A percentile compares a stretch with the other conserved stretches of the same genome.
Conservation (phyloP, 352 stramenopile species). For the Globisporangium abappressorium region DNA sequence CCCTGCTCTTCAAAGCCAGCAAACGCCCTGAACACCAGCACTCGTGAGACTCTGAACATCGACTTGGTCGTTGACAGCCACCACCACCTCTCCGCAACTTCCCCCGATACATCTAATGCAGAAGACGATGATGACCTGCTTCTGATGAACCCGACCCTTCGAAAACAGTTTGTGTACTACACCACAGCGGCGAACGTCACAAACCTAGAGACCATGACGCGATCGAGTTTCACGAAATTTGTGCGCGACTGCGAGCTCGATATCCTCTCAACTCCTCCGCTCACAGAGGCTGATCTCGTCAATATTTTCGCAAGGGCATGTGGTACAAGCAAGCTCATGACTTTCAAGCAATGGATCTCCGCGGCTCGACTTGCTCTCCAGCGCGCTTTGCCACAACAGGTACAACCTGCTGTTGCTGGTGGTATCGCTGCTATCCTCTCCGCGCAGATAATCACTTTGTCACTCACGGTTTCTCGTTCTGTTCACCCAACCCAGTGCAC, state of each 20-base stretch:
- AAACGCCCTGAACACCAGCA: background rate
- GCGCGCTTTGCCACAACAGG: constrained; percentile 25
- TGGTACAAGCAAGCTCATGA: constrained; percentile 39
- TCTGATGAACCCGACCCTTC: constrained; percentile 52
- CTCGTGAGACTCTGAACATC: background rate
- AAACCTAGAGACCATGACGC: constrained; percentile 62
- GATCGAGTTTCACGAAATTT: constrained; percentile 63
- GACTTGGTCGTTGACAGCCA: background rate
- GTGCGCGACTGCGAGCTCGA: constrained; percentile 58
- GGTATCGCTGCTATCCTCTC: background rate
- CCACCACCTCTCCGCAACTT: background rate
- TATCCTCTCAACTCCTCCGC: constrained; percentile 20
- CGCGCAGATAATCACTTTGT: background rate
- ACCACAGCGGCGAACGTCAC: constrained; percentile 56
- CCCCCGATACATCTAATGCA: background rate
- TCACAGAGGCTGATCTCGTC: constrained; percentile 56
- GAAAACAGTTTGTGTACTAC: constrained; percentile 68
- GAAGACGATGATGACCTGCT: constrained; percentile 18
- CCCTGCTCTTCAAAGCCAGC: constrained; percentile 6
- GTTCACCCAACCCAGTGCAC: constrained; percentile 10
- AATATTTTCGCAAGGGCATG: constrained; percentile 43
- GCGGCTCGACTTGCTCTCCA: constrained; percentile 48
- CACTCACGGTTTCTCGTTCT: background rate
- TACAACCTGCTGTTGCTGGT: constrained; percentile 9
- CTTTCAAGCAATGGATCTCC: constrained; percentile 46